Evolutionary conservation across 2,329 filamentous ascomycete species (phyloP).

Genomic region (Colletotrichum paranaense): DNA sequence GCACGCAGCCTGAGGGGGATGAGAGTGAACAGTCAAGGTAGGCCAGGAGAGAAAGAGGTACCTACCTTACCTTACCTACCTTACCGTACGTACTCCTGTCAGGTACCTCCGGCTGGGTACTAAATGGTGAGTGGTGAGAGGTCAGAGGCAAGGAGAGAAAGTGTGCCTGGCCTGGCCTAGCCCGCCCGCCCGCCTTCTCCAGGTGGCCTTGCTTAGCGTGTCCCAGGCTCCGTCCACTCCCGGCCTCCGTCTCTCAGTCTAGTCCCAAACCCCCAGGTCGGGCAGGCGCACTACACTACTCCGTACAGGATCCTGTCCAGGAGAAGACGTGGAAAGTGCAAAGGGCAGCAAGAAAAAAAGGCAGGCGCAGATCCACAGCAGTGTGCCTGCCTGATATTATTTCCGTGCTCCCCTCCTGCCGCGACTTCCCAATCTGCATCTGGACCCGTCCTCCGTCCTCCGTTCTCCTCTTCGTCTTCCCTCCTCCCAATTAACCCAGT

Average conservation of each 20-base stretch:
- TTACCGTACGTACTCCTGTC: no score
- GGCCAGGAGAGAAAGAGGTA: no score
- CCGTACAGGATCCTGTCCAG: no score
- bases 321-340: not conserved
- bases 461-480: conserved; percentile 2
- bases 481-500: not conserved
- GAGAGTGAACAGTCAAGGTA: not conserved
- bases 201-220: not conserved
- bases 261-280: not conserved
- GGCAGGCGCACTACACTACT: not conserved
- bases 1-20: not conserved
- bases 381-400: conserved; percentile 3
- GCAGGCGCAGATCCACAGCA: not conserved
- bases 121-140: not conserved
- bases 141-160: not conserved
- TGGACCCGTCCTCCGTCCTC: not conserved
- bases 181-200: not conserved
- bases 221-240: conserved; percentile 17
- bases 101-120: not conserved
- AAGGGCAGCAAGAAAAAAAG: not conserved
- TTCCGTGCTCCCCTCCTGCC: not conserved
- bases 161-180: not conserved
- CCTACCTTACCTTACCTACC: no score
- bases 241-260: conserved; percentile 5
- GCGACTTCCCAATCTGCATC: not conserved